phyloP scores from a whole-genome alignment of 768 basidiomycete genomes.

The Vararia minispora region DNA sequence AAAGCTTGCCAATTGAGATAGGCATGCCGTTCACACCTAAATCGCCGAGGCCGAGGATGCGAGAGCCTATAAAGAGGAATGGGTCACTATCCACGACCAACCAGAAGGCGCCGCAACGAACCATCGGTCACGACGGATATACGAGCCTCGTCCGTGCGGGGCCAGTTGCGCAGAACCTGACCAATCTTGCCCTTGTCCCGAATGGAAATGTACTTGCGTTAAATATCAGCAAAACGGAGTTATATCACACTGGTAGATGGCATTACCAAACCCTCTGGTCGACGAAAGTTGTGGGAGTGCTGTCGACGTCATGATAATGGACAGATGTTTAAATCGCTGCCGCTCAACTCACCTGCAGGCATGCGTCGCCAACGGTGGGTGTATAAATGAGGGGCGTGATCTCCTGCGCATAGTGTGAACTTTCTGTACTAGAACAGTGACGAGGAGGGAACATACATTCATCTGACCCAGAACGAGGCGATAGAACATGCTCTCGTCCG shows the following conservation, averaged over 20 bases:
- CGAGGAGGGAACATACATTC: conserved; percentile 15
- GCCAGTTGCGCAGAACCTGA: conserved; percentile 61
- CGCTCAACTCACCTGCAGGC: no score
- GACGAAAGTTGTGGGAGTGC: conserved; percentile 68
- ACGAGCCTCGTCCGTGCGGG: conserved; percentile 60
- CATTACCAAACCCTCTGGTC: conserved; percentile 58
- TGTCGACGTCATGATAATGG: no score
- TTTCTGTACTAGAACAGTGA: neutral
- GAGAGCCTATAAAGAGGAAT: conserved; percentile 41
- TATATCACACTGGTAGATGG: neutral
- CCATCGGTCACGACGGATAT: conserved; percentile 93
- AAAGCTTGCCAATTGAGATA: conserved; percentile 87
- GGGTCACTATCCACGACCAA: neutral
- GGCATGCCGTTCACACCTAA: conserved; percentile 80
- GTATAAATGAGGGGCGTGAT: conserved; percentile 81
- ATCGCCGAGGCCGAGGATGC: conserved; percentile 84
- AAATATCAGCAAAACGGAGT: neutral
- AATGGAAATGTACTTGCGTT: conserved; percentile 58
- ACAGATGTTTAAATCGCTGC: no score
- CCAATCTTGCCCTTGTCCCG: conserved; percentile 77
- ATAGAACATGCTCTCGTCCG: conserved; percentile 72
- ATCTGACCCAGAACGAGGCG: conserved; percentile 61
- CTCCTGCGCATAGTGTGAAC: conserved; percentile 23
- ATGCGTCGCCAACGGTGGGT: conserved; percentile 87
- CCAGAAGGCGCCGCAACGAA: conserved; percentile 16